Conservation (phyloP, 169 alveolate genomes). For the Hepatocystis sp. region DNA sequence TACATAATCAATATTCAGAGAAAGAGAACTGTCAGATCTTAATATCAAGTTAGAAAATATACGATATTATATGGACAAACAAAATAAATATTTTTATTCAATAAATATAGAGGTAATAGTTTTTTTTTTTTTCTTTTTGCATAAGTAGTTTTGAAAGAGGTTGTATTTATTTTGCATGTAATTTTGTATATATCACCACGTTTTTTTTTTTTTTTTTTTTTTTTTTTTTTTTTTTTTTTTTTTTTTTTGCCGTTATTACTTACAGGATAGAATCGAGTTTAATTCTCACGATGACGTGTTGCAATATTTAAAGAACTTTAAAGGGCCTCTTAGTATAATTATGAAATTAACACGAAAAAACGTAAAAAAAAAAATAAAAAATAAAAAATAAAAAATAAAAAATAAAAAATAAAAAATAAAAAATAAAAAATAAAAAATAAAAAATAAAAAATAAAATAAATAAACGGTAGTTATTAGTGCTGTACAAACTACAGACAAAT, state of each 20-base stretch:
- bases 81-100: slow-evolving; percentile 62
- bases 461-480: too few species aligned
- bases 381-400: not conserved
- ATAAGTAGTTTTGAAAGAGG: not conserved
- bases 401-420: not conserved
- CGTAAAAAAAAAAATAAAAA: slow-evolving; percentile 28
- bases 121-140: too few species aligned
- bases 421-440: slow-evolving; percentile 4
- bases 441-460: too few species aligned
- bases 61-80: slow-evolving; percentile 51
- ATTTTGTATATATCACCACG: not conserved
- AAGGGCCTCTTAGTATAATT: slow-evolving; percentile 20
- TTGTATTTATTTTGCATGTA: not conserved
- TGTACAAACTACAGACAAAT: too few species aligned
- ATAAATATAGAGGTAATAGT: slow-evolving; percentile 67
- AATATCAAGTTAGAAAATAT: slow-evolving; percentile 64
- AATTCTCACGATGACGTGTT: slow-evolving; percentile 67
- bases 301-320: slow-evolving; percentile 59
- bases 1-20: too few species aligned
- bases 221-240: not conserved
- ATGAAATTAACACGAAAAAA: slow-evolving; percentile 74
- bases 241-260: not conserved
- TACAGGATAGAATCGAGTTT: slow-evolving; percentile 63
- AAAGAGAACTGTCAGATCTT: slow-evolving; percentile 58
- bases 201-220: not conserved